Percentiles rank a stretch among this genome's conserved stretches.
These are phyloP conservation scores for Eudorina sp. DNA, from an alignment of 139 green algal genomes.

Conservation along the genomic window DNA sequence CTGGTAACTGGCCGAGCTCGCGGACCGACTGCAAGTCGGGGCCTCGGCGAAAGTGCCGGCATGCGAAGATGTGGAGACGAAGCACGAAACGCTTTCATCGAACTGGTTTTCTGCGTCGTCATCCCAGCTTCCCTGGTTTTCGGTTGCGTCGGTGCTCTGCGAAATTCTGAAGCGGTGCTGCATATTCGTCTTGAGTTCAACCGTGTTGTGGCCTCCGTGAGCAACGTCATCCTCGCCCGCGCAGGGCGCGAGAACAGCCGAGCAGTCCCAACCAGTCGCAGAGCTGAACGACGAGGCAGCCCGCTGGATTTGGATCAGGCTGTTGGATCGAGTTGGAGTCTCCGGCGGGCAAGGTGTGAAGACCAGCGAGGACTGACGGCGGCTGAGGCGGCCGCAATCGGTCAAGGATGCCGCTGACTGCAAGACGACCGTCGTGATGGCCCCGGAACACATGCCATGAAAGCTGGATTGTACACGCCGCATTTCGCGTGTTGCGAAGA, in stretches of 20 bases:
- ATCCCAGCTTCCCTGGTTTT: background rate
- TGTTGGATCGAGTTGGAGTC: background rate
- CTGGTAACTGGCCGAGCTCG: too few species aligned
- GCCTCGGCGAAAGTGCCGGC: too few species aligned
- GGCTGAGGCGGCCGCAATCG: background rate
- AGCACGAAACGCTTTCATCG: background rate
- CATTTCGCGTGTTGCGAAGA: too few species aligned
- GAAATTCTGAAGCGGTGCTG: background rate
- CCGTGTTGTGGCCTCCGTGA: background rate
- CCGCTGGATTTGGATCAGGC: background rate
- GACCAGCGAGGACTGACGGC: conserved; percentile 4
- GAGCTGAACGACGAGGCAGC: background rate
- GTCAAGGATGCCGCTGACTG: background rate
- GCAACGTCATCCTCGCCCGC: background rate
- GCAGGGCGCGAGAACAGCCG: background rate
- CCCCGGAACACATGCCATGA: background rate
- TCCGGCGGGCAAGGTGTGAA: background rate
- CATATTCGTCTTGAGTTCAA: background rate
- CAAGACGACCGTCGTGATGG: background rate
- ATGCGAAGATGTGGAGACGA: background rate
- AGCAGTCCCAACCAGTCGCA: background rate
- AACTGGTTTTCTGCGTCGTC: background rate
- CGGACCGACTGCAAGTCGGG: too few species aligned
- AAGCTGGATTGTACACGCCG: conserved; percentile 1
- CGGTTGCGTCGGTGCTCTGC: background rate